Evolutionary conservation across 768 basidiomycete genomes (phyloP).

Genomic region (Tylopilus balloui): DNA sequence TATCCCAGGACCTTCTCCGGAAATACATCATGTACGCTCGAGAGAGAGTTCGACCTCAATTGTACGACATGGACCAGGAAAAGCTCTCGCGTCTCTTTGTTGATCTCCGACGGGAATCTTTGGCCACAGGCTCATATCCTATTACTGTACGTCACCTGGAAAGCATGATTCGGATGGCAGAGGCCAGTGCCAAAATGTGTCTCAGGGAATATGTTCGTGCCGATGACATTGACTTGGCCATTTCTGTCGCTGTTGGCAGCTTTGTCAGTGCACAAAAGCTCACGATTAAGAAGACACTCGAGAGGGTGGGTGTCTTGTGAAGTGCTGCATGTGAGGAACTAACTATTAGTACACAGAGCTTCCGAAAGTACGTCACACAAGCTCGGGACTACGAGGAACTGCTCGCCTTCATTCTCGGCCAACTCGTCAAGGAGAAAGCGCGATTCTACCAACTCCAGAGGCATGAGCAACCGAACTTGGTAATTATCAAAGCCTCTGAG

Average conservation of each 20-base stretch:
- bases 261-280: slow-evolving; percentile 97
- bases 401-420: slow-evolving; percentile 89
- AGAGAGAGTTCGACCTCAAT: slow-evolving; percentile 87
- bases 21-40: slow-evolving; percentile 99
- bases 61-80: slow-evolving; percentile 93
- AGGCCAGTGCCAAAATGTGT: slow-evolving; percentile 98
- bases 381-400: slow-evolving; percentile 95
- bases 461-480: slow-evolving; percentile 70
- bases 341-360: slow-evolving; percentile 58
- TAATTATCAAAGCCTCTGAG: slow-evolving; percentile 73
- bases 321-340: slow-evolving; percentile 1
- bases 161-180: slow-evolving; percentile 99
- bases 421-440: slow-evolving; percentile 88
- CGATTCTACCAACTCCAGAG: slow-evolving; percentile 76
- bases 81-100: slow-evolving; percentile 92
- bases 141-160: slow-evolving; percentile 97
- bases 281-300: slow-evolving; percentile 96
- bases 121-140: slow-evolving; percentile 97
- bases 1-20: slow-evolving; percentile 91
- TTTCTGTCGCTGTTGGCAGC: slow-evolving; percentile 90
- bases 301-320: slow-evolving; percentile 53
- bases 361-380: slow-evolving; percentile 96
- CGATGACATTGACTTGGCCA: slow-evolving; percentile 96
- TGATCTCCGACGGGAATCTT: slow-evolving; percentile 91
- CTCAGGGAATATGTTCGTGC: slow-evolving; percentile 91